Evolutionary conservation across 2,329 filamentous ascomycete genomes (phyloP), one percentile per base, ranked within the genome.

Genomic region (Fusarium dimerum): DNA sequence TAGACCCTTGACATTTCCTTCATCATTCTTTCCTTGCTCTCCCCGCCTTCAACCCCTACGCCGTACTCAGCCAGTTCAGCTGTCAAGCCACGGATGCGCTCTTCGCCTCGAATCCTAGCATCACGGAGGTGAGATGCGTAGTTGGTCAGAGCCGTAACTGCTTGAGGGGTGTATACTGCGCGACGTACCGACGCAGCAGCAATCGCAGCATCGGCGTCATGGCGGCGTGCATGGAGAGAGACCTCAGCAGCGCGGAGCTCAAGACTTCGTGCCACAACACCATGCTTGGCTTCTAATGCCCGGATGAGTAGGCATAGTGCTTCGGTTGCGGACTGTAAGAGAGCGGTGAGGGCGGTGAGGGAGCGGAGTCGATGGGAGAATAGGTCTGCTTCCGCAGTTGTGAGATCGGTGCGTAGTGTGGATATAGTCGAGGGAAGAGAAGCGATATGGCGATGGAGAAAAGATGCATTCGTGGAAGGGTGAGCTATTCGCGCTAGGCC

Each of bases 371-470:
- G 78, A 5, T 72, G 63, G 2, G 54, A 52, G 0, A 71, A 66
- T 7, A 84, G 71, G 2, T 64, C 49, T 3, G 59, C 48, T 29
- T 71, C 67, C 1, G 70, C 60, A 3, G 61, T 54, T 3, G 63
- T 51, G 5, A 77, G 62, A 4, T 68, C 55, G 12, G 64, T 34
- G n/a, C 61, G 65, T 2, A 83, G 73, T 3, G 69, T 52, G 5
- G 67, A 56, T 16, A 77, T 67, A 20, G 74, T 68, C 1, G 68
- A 56, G 0, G 78, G 70, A 2, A 87, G 71, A 16, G 73, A 69
- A 1, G 81, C 73, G 45, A 86, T 78, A 20, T 74, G 68, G 17
- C 83, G 81, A 70, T 86, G 83, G n/a, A 85, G 71, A 62, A 76
- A 82, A 17, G 80, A 81, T 1, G 80, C 73, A 65, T 82, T 82